phyloP scores from a whole-genome alignment of 139 green algal species.

The Astrephomene gubernaculifera region DNA sequence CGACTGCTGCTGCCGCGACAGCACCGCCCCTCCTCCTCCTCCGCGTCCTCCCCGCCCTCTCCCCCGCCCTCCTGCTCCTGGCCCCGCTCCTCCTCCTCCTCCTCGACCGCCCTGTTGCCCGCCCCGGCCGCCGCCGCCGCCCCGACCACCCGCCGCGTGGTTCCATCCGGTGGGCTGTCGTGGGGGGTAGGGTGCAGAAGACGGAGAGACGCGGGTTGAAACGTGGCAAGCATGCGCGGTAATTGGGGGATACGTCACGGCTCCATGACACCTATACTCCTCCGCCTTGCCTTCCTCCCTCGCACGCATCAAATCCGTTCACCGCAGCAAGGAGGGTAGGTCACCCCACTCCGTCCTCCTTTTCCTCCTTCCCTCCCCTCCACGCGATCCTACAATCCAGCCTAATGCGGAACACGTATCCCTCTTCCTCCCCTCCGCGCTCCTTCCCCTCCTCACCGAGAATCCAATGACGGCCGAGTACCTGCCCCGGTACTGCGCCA shows the following conservation, averaged over 20 bases:
- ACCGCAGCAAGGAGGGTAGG: too few relatives aligned
- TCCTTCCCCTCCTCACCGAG: constrained; percentile 15
- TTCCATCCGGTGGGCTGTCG: constrained; percentile 86
- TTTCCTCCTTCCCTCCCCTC: too few relatives aligned
- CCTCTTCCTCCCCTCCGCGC: not conserved
- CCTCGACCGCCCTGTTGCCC: not conserved
- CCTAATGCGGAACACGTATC: too few relatives aligned
- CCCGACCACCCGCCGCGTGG: constrained; percentile 53
- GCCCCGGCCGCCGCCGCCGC: not conserved
- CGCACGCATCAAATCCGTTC: too few relatives aligned
- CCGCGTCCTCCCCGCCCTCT: not conserved
- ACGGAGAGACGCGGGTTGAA: not conserved
- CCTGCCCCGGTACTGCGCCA: constrained; percentile 69
- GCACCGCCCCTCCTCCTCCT: not conserved
- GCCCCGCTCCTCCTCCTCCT: not conserved
- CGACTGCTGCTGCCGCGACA: constrained; percentile 16
- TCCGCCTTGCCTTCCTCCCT: too few relatives aligned
- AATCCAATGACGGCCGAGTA: constrained; percentile 75
- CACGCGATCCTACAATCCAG: too few relatives aligned
- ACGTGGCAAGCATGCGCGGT: too few relatives aligned
- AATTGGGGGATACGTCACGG: too few relatives aligned
- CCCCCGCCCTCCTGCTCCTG: not conserved
- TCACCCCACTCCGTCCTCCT: too few relatives aligned
- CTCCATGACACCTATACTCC: too few relatives aligned
- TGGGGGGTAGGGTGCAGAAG: not conserved